Conservation (phyloP, 1,284 basidiomycete species). For the Xerocomus subilludens region DNA sequence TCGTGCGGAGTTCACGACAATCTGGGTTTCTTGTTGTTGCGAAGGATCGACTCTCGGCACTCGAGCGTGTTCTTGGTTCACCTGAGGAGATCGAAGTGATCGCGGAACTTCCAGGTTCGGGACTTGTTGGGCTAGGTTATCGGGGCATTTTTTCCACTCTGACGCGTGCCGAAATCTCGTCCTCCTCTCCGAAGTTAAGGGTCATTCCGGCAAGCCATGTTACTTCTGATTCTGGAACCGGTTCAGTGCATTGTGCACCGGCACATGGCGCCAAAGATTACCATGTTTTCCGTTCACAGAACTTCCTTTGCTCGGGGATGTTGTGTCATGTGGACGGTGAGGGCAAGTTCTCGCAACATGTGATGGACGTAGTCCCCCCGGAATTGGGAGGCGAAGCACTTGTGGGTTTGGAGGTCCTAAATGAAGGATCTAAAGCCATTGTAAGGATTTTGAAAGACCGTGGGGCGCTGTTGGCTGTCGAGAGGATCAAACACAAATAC, state of each 20-base stretch:
- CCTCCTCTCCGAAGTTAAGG: constrained; percentile 39
- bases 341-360: constrained; percentile 76
- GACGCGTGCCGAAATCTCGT: constrained; percentile 21
- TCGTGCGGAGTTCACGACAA: constrained; percentile 60
- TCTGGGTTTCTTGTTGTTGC: constrained; percentile 71
- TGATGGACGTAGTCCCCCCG: constrained; percentile 67
- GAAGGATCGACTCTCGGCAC: constrained; percentile 69
- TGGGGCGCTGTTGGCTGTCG: constrained; percentile 74
- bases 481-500: constrained; percentile 87
- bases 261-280: constrained; percentile 98
- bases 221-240: constrained; percentile 90
- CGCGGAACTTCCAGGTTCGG: constrained; percentile 65
- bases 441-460: constrained; percentile 70
- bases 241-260: constrained; percentile 95
- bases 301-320: constrained; percentile 60
- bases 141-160: constrained; percentile 69
- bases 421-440: constrained; percentile 74
- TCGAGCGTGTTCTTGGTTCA: constrained; percentile 66
- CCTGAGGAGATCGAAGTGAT: constrained; percentile 56
- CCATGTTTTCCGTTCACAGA: constrained; percentile 69
- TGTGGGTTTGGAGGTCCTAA: constrained; percentile 78
- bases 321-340: constrained; percentile 85
- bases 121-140: constrained; percentile 76
- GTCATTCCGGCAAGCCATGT: constrained; percentile 77
- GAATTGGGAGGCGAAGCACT: constrained; percentile 59